Base-by-base conservation (phyloP, 1,284 basidiomycete genomes). In the Neotropicomus parvogracilis region DNA sequence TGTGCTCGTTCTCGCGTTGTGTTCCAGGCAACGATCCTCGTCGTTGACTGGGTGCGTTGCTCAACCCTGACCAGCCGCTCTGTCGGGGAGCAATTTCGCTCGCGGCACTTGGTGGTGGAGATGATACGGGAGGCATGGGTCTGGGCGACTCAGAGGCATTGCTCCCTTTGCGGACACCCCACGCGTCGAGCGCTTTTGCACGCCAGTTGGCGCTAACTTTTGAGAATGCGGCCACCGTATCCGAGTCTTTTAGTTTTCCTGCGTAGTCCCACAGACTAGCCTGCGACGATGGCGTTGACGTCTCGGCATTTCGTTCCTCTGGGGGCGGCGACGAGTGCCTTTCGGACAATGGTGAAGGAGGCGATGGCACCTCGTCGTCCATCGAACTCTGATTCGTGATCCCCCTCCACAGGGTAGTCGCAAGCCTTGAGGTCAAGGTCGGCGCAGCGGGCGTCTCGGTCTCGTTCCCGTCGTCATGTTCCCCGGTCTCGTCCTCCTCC, bases 171-270 rank as follows among this genome's bases (percentile, higher is more conserved):
- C 58, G 59, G 37, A 55, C 55, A 40, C 69, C 66, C 77, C 77
- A 80, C 7, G 71, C 65, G 35, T 70, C 65, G 48, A 75, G 48
- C 26, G 81, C 80, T 56, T 74, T 81, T 19, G 85, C 85, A 27
- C 77, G 75, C 80, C 82, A 85, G 55, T 88, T 89, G 17, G 77
- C 83, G 61, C 85, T 81, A 42, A 77, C 80, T 66, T 87, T 89
- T 3, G 86, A 73, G 12, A 88, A 63, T 1, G 75, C 74, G 6
- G 87, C 86, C 29, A 80, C 74, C 5, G 85, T 70, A 58, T 88
- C 83, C 3, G 85, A 87, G 46, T 85, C 80, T 58, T 78, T 83
- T 12, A 89, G 59, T 59, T 81, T 87, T 58, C 79, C 83, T 0
- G 87, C 83, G 59, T 88, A 89, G 34, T 67, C 65, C 83, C 84